Evolutionary conservation across 495 filamentous ascomycete species (phyloP), one percentile per base, ranked within the genome.

Genomic region (Penicillium lagena): DNA sequence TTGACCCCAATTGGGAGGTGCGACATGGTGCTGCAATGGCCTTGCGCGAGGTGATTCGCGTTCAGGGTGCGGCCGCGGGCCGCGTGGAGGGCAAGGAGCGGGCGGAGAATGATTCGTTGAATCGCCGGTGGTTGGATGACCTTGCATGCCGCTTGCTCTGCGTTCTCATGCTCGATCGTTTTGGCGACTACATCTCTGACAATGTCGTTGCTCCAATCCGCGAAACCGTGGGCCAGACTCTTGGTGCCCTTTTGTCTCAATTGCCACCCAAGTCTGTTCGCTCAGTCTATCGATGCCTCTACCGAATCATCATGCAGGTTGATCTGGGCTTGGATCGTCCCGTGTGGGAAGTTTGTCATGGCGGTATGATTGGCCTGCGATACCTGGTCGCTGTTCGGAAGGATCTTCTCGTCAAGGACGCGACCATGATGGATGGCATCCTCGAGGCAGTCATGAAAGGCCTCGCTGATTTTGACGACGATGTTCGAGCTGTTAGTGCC

Each of bases 1-100:
- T 98, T 52, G 91, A 98, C 70, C 73, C 82, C 4, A 81, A 88
- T 53, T 98, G 93, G 93, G 93, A 98, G 65, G 87, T 90, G 30
- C 83, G 93, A n/a, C 93, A 98, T 67, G 93, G 93, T 47, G 91
- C 93, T 36, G 90, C 93, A 14, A 91, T 98, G 84, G 94, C 89
- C 29, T 69, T 98, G 28, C 81, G 94, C 54, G 94, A 98, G 64
- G 81, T 97, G 30, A 75, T 95, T 47, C 81, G 93, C 39, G 88
- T 95, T 12, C 93, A 98, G 59, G 93, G 93, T 29, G 79, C 76
- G 22, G 94, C 93, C 34, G 90, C 93, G n/a, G 93, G 94, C 34
- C 81, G 93, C 27, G 56, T 80, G 37, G 75, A 72, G 35, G 87
- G 82, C 40, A 89, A 84, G 59, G 71, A 72, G 29, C 76, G 85